Conservation (phyloP, 2,329 filamentous ascomycete species). For the Colletotrichum acutatum region DNA sequence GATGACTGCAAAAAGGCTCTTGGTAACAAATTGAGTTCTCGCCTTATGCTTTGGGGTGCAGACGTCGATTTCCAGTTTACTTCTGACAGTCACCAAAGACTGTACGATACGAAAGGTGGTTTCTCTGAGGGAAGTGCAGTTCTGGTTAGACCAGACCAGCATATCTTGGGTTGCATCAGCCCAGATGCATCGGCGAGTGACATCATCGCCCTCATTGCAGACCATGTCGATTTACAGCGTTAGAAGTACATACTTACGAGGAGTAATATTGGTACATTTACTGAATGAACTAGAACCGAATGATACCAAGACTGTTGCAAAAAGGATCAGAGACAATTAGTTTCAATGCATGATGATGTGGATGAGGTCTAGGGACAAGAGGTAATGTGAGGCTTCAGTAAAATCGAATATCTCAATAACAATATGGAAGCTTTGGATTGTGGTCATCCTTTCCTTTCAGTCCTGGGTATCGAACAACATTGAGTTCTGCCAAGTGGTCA, state of each 20-base stretch:
- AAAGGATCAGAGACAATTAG: no score
- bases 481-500: no score
- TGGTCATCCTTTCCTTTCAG: no score
- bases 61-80: conserved; percentile 6
- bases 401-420: no score
- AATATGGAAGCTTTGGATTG: no score
- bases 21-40: neutral
- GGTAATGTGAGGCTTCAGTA: no score
- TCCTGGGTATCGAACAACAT: no score
- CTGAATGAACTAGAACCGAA: no score
- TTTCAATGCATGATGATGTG: neutral
- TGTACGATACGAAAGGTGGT: conserved; percentile 39
- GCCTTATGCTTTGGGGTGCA: neutral
- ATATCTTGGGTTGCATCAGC: conserved; percentile 41
- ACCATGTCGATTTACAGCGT: neutral
- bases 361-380: neutral
- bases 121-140: conserved; percentile 41
- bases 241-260: neutral
- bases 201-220: neutral
- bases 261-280: neutral
- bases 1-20: neutral
- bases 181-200: neutral
- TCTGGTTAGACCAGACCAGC: conserved; percentile 52
- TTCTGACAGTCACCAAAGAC: neutral
- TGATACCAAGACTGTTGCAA: neutral